These are phyloP conservation scores for Fagus crenata DNA, from an alignment of 306 rosid genomes.

Conservation along the genomic window DNA sequence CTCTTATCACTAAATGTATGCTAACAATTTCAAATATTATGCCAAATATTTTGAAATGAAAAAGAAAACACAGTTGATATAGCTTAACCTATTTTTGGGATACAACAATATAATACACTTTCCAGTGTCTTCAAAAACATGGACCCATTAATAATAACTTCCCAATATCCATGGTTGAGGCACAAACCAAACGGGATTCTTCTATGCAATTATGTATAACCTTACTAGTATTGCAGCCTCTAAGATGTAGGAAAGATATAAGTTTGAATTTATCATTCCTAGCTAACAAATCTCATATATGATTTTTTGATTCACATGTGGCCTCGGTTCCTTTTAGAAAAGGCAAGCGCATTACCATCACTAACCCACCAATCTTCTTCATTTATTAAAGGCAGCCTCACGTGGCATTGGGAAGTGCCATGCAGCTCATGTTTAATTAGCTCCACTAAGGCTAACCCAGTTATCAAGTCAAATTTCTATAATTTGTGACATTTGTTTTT, in stretches of 20 bases:
- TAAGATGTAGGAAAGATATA: too few species aligned
- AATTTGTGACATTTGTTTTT: neutral
- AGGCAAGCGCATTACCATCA: conserved; percentile 8
- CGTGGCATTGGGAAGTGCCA: neutral
- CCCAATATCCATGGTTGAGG: neutral
- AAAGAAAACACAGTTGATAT: too few species aligned
- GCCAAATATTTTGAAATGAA: too few species aligned
- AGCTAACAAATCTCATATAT: neutral
- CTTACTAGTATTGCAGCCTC: too few species aligned
- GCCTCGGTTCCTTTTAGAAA: neutral
- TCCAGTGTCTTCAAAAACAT: too few species aligned
- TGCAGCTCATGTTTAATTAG: neutral
- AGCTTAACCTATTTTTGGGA: too few species aligned
- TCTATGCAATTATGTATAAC: too few species aligned
- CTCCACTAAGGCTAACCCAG: neutral
- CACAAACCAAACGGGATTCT: neutral
- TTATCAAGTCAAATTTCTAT: neutral
- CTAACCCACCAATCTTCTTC: neutral
- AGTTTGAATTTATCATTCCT: too few species aligned
- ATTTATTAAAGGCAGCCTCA: neutral
- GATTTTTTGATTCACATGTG: neutral
- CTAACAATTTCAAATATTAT: too few species aligned
- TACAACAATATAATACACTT: too few species aligned
- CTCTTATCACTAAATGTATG: too few species aligned
- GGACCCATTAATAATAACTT: neutral